Conservation (phyloP, 2,329 filamentous ascomycete genomes). For the Nannizzia gypsea region DNA sequence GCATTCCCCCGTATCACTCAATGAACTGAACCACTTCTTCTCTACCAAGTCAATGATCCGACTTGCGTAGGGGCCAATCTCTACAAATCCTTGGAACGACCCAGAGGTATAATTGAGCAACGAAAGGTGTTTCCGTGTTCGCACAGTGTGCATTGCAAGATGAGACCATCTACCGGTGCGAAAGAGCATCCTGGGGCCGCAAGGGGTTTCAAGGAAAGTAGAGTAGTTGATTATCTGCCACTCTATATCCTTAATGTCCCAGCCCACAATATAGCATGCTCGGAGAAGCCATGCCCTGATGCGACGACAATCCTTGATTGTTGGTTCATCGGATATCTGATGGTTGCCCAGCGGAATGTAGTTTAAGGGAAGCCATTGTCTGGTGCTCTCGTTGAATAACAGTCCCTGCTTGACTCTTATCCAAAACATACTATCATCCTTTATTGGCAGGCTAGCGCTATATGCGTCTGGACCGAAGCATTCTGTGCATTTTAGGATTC, state of each 20-base stretch:
- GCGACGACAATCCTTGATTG: too few species aligned
- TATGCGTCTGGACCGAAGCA: slow-evolving; percentile 5
- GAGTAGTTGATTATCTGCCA: slow-evolving; percentile 11
- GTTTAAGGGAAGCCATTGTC: neutral
- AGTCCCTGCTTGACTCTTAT: neutral
- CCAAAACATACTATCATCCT: neutral
- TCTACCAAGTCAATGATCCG: neutral
- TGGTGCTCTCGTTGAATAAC: neutral
- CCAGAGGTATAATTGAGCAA: neutral
- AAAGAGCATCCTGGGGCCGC: slow-evolving; percentile 6
- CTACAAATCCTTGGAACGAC: neutral
- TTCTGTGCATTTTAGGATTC: slow-evolving; percentile 6
- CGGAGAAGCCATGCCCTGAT: neutral
- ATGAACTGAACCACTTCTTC: neutral
- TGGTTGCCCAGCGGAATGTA: neutral
- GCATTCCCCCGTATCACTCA: neutral
- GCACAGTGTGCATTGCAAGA: neutral
- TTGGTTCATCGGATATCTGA: neutral
- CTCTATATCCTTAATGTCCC: slow-evolving; percentile 1
- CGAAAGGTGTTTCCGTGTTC: neutral
- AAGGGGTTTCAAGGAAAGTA: slow-evolving; percentile 4
- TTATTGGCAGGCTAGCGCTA: neutral
- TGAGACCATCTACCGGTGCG: slow-evolving; percentile 5
- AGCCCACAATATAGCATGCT: neutral
- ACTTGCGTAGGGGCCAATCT: neutral